These are phyloP conservation scores for Ophiostoma australiae DNA, from an alignment of 2,329 filamentous ascomycete genomes.

Conservation along the genomic window DNA sequence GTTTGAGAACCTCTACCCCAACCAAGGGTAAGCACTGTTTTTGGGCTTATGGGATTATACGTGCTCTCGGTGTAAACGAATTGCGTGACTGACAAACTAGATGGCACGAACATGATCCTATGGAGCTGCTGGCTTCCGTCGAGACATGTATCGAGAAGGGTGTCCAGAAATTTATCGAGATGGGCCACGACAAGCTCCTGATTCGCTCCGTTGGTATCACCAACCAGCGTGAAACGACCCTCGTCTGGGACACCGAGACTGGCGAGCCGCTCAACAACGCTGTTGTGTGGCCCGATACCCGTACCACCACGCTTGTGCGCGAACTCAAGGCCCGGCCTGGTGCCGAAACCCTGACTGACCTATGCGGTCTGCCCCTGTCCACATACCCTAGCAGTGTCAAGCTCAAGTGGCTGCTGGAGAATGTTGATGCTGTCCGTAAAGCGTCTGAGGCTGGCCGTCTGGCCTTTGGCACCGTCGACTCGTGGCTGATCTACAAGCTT, in stretches of 20 bases:
- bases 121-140: constrained; percentile 69
- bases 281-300: constrained; percentile 85
- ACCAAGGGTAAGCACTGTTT: constrained; percentile 64
- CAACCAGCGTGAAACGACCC: constrained; percentile 82
- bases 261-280: constrained; percentile 79
- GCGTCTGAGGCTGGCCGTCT: constrained; percentile 73
- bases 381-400: constrained; percentile 87
- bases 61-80: not conserved
- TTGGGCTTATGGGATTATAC: too few species aligned
- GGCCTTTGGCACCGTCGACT: constrained; percentile 81
- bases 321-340: constrained; percentile 65
- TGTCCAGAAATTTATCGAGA: constrained; percentile 71
- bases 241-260: constrained; percentile 77
- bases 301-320: constrained; percentile 66
- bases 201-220: constrained; percentile 81
- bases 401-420: constrained; percentile 73
- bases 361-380: constrained; percentile 77
- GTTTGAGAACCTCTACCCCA: constrained; percentile 77
- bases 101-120: constrained; percentile 86
- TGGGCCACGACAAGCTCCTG: constrained; percentile 61
- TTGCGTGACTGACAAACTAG: constrained; percentile 39
- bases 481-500: constrained; percentile 80
- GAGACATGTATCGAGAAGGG: constrained; percentile 66
- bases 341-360: constrained; percentile 62
- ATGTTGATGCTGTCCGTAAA: constrained; percentile 62